Evolutionary conservation across 345 rosid genomes (phyloP).

Genomic region (Toxicodendron radicans): DNA sequence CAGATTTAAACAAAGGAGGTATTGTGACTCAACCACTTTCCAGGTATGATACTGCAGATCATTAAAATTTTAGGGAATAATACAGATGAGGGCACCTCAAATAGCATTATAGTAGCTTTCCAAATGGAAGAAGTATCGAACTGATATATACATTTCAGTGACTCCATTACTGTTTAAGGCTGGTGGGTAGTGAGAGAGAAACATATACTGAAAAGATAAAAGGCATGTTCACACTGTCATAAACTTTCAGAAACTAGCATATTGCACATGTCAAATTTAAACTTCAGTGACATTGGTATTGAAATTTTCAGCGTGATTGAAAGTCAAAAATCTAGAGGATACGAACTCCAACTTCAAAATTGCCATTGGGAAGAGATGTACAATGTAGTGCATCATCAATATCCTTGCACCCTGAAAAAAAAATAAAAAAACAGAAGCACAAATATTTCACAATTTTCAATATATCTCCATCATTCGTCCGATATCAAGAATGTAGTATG

Average conservation of each 20-base stretch:
- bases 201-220: background rate
- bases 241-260: background rate
- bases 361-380: slow-evolving; percentile 73
- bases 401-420: slow-evolving; percentile 82
- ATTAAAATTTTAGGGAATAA: background rate
- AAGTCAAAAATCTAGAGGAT: slow-evolving; percentile 46
- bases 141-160: background rate
- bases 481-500: background rate
- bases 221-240: background rate
- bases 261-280: background rate
- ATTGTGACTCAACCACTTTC: background rate
- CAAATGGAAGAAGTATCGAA: background rate
- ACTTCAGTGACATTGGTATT: background rate
- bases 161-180: background rate
- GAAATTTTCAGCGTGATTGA: background rate
- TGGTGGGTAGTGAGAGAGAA: background rate
- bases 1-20: slow-evolving; percentile 2
- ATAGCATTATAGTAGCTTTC: background rate
- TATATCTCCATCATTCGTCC: background rate
- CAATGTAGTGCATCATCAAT: slow-evolving; percentile 98
- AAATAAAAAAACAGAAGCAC: slow-evolving; percentile 26
- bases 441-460: background rate
- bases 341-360: slow-evolving; percentile 99
- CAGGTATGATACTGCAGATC: background rate
- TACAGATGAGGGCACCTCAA: background rate